These are phyloP conservation scores for Spirogloea muscicola DNA, from an alignment of 139 green algal genomes.

Conservation along the genomic window DNA sequence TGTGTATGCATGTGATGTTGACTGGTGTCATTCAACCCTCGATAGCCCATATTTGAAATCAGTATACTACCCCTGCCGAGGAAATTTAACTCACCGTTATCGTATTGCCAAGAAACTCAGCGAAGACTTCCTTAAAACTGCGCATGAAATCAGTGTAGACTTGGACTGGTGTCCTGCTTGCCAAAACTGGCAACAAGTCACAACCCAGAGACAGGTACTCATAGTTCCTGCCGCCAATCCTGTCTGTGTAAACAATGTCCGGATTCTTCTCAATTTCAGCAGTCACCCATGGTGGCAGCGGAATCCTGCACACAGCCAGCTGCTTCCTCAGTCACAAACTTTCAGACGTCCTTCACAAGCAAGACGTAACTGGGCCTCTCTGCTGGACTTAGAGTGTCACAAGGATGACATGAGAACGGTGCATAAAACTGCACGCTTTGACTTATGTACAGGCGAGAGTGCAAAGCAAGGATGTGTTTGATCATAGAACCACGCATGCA, in stretches of 20 bases:
- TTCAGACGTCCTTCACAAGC: neutral
- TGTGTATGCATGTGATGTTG: no score
- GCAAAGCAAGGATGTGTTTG: neutral
- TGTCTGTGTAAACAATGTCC: slow-evolving; percentile 96
- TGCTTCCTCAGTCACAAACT: neutral
- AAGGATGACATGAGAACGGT: no score
- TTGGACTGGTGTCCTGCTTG: slow-evolving; percentile 80
- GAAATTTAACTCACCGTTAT: slow-evolving; percentile 36
- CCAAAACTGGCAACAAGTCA: slow-evolving; percentile 76
- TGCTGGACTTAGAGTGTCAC: no score
- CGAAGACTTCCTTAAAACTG: slow-evolving; percentile 70
- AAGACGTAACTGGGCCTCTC: no score
- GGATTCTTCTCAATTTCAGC: slow-evolving; percentile 79
- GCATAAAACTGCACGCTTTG: neutral
- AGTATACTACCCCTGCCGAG: no score
- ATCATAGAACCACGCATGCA: neutral
- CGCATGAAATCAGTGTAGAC: slow-evolving; percentile 89
- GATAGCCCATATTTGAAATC: neutral
- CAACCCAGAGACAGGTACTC: slow-evolving; percentile 93
- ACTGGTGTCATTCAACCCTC: no score
- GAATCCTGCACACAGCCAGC: slow-evolving; percentile 39
- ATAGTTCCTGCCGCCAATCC: slow-evolving; percentile 73
- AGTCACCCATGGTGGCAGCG: slow-evolving; percentile 74
- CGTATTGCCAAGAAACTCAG: slow-evolving; percentile 39
- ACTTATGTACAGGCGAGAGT: no score